Evolutionary conservation across 2,329 filamentous ascomycete genomes (phyloP).

Genomic region (Alternaria incomplexa): DNA sequence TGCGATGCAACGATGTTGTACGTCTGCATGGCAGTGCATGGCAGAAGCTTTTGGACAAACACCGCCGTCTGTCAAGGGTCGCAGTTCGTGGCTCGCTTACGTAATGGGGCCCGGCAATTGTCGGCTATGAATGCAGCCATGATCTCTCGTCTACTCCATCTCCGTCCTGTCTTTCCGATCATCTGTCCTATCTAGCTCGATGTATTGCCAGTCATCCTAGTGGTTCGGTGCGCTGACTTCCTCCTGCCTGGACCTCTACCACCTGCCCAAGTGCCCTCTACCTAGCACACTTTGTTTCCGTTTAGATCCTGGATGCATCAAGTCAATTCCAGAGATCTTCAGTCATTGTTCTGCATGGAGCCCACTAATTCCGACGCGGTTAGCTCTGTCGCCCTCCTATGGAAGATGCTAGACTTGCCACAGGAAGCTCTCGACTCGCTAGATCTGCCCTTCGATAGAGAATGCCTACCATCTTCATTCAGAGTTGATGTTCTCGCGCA

Average conservation of each 20-base stretch:
- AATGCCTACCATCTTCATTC: slow-evolving; percentile 58
- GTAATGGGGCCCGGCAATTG: neutral
- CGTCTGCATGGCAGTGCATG: neutral
- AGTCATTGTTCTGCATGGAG: slow-evolving; percentile 10
- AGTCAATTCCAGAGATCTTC: neutral
- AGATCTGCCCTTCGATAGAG: slow-evolving; percentile 22
- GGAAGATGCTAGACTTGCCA: slow-evolving; percentile 33
- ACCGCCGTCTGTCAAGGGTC: neutral
- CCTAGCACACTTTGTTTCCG: neutral
- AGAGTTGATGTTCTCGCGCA: slow-evolving; percentile 62
- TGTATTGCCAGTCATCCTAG: neutral
- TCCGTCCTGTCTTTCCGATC: neutral
- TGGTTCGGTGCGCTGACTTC: neutral
- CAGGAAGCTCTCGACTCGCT: slow-evolving; percentile 28
- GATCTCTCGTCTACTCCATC: neutral
- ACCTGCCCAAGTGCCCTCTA: neutral
- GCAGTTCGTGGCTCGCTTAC: neutral
- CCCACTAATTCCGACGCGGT: slow-evolving; percentile 28
- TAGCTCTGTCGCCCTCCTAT: slow-evolving; percentile 41
- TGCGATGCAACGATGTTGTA: neutral
- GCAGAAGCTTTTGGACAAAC: neutral
- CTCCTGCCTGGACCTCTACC: neutral
- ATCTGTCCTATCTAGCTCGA: neutral
- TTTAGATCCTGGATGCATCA: neutral
- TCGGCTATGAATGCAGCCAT: neutral